These are phyloP conservation scores for Eucalyptus regnans DNA, from an alignment of 345 rosid species.

Conservation along the genomic window DNA sequence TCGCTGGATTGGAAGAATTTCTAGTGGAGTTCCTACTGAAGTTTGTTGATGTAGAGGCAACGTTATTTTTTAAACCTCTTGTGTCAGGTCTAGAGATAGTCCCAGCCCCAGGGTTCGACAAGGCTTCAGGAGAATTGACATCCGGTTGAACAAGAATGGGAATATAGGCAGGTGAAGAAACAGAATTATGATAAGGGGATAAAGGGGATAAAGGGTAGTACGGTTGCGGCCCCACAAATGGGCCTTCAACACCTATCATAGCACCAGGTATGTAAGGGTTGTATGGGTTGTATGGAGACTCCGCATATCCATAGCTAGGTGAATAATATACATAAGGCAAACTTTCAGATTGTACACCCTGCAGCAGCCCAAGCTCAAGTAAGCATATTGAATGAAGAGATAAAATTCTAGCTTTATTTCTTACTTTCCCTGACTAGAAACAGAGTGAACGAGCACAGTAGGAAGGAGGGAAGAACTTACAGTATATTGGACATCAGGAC, in stretches of 20 bases:
- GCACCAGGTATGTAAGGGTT: conserved; percentile 93
- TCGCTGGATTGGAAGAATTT: conserved; percentile 23
- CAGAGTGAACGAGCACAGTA: neutral
- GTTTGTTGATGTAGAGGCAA: conserved; percentile 33
- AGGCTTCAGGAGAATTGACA: conserved; percentile 22
- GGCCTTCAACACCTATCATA: conserved; percentile 46
- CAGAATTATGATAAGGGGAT: conserved; percentile 50
- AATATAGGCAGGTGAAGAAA: conserved; percentile 44
- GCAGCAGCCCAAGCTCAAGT: conserved; percentile 2
- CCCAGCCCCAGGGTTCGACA: conserved; percentile 30
- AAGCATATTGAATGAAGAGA: neutral
- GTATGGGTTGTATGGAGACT: conserved; percentile 85
- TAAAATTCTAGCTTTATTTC: neutral
- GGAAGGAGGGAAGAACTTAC: conserved; percentile 12
- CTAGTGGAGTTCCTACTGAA: conserved; percentile 31
- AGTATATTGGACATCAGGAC: conserved; percentile 64
- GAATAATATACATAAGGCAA: conserved; percentile 77
- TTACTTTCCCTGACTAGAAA: neutral
- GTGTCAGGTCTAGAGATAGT: conserved; percentile 25
- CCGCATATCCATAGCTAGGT: conserved; percentile 75
- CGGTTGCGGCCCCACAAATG: conserved; percentile 53
- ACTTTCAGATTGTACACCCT: conserved; percentile 81
- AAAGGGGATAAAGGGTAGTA: conserved; percentile 50
- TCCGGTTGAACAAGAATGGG: conserved; percentile 56
- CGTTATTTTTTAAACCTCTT: conserved; percentile 28